Percentiles rank a stretch among this genome's conserved stretches.
phyloP scores from a whole-genome alignment of 1,139 yeast genomes.

The Magnusiomyces sp. region DNA sequence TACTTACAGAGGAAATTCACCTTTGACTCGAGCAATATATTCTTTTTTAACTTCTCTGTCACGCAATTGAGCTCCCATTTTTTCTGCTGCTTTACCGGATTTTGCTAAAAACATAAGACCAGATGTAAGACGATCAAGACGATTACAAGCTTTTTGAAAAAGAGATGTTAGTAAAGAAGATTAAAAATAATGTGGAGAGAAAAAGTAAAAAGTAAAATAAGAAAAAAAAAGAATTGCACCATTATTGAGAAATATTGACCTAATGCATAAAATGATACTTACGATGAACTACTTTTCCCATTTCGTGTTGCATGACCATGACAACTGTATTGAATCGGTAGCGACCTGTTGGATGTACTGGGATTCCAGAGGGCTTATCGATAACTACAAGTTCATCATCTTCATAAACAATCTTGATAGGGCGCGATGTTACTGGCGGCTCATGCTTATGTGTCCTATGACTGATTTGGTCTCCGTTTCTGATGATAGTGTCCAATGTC shows the following conservation, averaged over 20 bases:
- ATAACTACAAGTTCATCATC: conserved; percentile 75
- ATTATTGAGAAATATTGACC: background rate
- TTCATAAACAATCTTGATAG: conserved; percentile 66
- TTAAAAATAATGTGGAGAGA: background rate
- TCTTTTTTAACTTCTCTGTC: conserved; percentile 72
- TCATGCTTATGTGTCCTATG: conserved; percentile 87
- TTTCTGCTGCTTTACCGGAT: conserved; percentile 71
- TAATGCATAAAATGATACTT: conserved; percentile 15
- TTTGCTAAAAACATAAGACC: conserved; percentile 93
- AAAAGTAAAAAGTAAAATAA: background rate
- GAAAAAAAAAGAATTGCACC: background rate
- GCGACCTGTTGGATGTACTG: conserved; percentile 95
- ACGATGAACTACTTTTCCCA: conserved; percentile 57
- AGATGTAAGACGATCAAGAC: conserved; percentile 85
- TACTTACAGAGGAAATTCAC: conserved; percentile 56
- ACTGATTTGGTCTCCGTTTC: conserved; percentile 76
- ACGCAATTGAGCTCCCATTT: conserved; percentile 62
- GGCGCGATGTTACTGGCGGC: conserved; percentile 72
- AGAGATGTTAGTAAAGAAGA: background rate
- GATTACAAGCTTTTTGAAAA: conserved; percentile 50
- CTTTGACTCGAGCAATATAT: conserved; percentile 80
- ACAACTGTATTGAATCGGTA: conserved; percentile 81
- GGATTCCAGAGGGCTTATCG: conserved; percentile 91
- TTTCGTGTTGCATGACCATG: conserved; percentile 65
- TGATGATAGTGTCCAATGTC: conserved; percentile 51